A percentile compares a stretch with the other conserved stretches of the same genome.
phyloP scores from a whole-genome alignment of 2,329 filamentous ascomycete genomes.

The Dothidotthia symphoricarpi region DNA sequence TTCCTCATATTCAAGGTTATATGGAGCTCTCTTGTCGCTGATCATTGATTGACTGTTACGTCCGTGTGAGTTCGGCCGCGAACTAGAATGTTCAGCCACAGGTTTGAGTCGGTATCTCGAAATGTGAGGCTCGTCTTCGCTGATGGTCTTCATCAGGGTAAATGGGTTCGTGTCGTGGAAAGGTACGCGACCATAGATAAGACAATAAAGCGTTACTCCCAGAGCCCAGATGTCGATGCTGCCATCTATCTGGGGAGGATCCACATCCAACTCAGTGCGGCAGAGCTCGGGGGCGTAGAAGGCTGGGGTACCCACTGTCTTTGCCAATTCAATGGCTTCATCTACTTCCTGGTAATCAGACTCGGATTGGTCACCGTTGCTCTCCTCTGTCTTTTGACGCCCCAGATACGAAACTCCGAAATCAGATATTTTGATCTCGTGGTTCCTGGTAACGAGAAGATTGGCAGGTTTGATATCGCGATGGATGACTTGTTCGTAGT shows the following conservation, averaged over 20 bases:
- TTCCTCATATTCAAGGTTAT: constrained; percentile 80
- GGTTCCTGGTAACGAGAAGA: constrained; percentile 78
- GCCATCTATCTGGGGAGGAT: constrained; percentile 76
- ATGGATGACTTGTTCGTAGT: constrained; percentile 54
- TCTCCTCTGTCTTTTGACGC: constrained; percentile 77
- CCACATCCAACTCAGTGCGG: constrained; percentile 69
- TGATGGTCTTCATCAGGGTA: constrained; percentile 87
- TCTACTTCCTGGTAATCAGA: constrained; percentile 84
- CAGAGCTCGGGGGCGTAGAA: constrained; percentile 98
- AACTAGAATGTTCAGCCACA: constrained; percentile 50
- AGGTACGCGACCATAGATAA: constrained; percentile 89
- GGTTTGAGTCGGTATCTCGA: constrained; percentile 79
- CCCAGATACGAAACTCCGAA: constrained; percentile 98
- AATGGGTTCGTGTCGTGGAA: constrained; percentile 91
- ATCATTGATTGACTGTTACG: constrained; percentile 53
- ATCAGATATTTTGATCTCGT: constrained; percentile 94
- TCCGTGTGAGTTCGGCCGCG: constrained; percentile 47
- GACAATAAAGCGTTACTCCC: constrained; percentile 91
- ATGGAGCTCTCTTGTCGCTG: constrained; percentile 70
- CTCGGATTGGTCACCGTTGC: constrained; percentile 69
- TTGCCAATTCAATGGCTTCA: constrained; percentile 92
- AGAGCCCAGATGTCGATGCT: constrained; percentile 98
- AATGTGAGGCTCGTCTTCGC: constrained; percentile 88
- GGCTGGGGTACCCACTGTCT: constrained; percentile 94
- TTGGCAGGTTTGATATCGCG: constrained; percentile 67